A percentile compares a stretch with the other conserved stretches of the same genome.
Conservation (phyloP, 176 grass and related monocot genomes). For the Luzula sylvatica region DNA sequence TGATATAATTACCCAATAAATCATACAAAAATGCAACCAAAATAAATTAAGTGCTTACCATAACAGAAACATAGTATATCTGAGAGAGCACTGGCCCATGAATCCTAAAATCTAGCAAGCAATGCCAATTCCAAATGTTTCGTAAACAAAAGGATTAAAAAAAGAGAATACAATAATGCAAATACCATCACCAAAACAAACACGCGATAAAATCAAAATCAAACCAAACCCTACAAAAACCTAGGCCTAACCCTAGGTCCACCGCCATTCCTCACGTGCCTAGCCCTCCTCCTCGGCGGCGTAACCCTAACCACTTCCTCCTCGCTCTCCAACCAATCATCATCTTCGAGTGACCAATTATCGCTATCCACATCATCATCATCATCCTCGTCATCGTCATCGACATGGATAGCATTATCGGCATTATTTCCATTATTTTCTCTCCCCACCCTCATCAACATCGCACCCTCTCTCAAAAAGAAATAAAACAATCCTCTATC, state of each 20-base stretch:
- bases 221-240: background rate
- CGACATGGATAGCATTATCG: conserved; percentile 1
- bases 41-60: background rate
- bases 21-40: conserved; percentile 6
- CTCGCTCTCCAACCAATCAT: conserved; percentile 8
- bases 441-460: conserved; percentile 8
- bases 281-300: background rate
- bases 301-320: background rate
- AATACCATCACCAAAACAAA: background rate
- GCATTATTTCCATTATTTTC: conserved; percentile 1
- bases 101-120: too few relatives aligned
- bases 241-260: background rate
- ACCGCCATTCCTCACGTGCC: conserved; percentile 7
- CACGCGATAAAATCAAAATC: background rate
- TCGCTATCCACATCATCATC: conserved; percentile 3
- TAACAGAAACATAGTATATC: background rate
- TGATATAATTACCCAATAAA: conserved; percentile 10
- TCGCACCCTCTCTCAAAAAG: conserved; percentile 10
- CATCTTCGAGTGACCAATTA: background rate
- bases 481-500: conserved; percentile 9
- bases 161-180: background rate
- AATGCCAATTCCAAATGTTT: too few relatives aligned
- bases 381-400: background rate
- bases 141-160: background rate
- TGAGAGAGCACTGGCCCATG: background rate